These are phyloP conservation scores for Blastocystis sp. DNA, from an alignment of 352 stramenopile species.

Conservation along the genomic window DNA sequence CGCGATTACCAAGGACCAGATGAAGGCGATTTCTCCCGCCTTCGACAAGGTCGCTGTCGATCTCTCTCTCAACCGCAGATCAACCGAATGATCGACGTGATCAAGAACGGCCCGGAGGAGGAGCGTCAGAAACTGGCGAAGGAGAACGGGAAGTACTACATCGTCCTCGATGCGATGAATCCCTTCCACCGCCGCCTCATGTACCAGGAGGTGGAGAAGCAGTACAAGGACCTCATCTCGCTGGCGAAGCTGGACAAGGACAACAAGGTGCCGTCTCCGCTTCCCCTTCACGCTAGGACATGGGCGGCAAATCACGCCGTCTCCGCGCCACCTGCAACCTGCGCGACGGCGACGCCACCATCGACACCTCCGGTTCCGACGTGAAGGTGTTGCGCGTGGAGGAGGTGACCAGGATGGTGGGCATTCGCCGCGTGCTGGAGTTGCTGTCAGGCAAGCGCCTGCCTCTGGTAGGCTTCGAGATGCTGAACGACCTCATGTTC, in stretches of 20 bases:
- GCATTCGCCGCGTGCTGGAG: conserved; percentile 37
- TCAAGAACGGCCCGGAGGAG: conserved; percentile 43
- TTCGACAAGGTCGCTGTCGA: neutral
- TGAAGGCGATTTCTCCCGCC: conserved; percentile 11
- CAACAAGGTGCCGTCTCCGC: neutral
- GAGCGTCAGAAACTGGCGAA: neutral
- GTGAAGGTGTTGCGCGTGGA: conserved; percentile 12
- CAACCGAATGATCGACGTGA: conserved; percentile 20
- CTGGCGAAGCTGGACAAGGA: conserved; percentile 55
- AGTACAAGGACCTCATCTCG: neutral
- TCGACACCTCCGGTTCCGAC: neutral
- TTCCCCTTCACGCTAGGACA: conserved; percentile 2
- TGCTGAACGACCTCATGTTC: conserved; percentile 63
- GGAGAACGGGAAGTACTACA: conserved; percentile 52
- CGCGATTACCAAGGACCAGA: conserved; percentile 4
- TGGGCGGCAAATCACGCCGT: neutral
- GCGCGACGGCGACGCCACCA: neutral
- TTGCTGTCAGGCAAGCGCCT: conserved; percentile 24
- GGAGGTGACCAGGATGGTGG: conserved; percentile 20
- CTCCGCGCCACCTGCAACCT: conserved; percentile 38
- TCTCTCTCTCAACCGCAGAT: neutral
- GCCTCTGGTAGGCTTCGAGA: conserved; percentile 46
- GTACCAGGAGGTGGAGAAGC: conserved; percentile 39
- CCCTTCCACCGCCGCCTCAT: conserved; percentile 37
- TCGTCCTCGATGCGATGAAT: conserved; percentile 49